Evolutionary conservation across 805 yeast species (phyloP).

Genomic region (Ogataea wickerhamii): DNA sequence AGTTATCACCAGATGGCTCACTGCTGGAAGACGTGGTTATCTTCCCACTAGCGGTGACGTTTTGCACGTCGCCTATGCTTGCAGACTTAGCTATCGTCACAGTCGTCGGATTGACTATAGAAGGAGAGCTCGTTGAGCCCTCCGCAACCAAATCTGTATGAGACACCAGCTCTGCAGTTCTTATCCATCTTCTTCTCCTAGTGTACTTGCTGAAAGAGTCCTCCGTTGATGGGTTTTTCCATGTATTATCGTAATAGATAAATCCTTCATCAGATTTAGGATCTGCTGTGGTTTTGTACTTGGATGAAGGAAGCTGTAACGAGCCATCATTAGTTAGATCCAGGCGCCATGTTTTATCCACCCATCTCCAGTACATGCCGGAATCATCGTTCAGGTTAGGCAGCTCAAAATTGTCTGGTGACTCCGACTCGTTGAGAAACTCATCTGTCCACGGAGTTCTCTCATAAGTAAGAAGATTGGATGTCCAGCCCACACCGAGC

Average conservation of each 20-base stretch:
- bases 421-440: slow-evolving; percentile 77
- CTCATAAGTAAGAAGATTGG: slow-evolving; percentile 86
- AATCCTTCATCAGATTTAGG: slow-evolving; percentile 83
- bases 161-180: slow-evolving; percentile 82
- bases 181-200: slow-evolving; percentile 91
- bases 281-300: slow-evolving; percentile 57
- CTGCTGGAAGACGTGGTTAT: slow-evolving; percentile 15
- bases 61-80: slow-evolving; percentile 19
- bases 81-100: slow-evolving; percentile 12
- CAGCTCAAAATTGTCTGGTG: slow-evolving; percentile 72
- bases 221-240: slow-evolving; percentile 88
- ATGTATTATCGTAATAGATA: slow-evolving; percentile 85
- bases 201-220: slow-evolving; percentile 89
- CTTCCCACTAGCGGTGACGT: slow-evolving; percentile 24
- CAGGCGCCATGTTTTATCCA: slow-evolving; percentile 86
- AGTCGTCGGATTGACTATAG: slow-evolving; percentile 9
- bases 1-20: slow-evolving; percentile 2
- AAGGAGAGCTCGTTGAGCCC: slow-evolving; percentile 4
- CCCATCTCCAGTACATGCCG: slow-evolving; percentile 91
- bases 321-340: slow-evolving; percentile 89
- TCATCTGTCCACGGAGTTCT: slow-evolving; percentile 98
- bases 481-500: slow-evolving; percentile 98
- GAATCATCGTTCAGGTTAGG: slow-evolving; percentile 68
- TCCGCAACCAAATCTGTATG: slow-evolving; percentile 15
- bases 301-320: slow-evolving; percentile 61